These are phyloP conservation scores for Penicillium sp. DNA, from an alignment of 2,329 filamentous ascomycete species.

Conservation along the genomic window DNA sequence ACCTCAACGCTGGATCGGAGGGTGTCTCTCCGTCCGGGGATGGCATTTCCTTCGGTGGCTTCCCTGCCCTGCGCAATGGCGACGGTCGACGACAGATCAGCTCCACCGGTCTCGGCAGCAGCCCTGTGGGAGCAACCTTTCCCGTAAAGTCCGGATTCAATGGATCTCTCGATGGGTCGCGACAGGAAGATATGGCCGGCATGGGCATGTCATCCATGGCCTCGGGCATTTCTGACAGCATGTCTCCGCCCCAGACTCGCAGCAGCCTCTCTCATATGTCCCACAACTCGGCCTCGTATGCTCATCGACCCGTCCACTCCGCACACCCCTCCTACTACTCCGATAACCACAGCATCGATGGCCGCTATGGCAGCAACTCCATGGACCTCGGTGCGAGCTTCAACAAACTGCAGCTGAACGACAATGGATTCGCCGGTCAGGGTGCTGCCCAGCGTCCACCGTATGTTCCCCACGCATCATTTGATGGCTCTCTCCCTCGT, in stretches of 20 bases:
- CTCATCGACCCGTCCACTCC: constrained; percentile 35
- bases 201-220: constrained; percentile 31
- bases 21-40: constrained; percentile 35
- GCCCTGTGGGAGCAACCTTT: constrained; percentile 30
- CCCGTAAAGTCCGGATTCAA: constrained; percentile 30
- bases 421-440: constrained; percentile 34
- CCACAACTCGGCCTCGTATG: constrained; percentile 34
- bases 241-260: constrained; percentile 25
- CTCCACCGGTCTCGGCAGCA: constrained; percentile 30
- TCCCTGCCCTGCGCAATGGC: constrained; percentile 31
- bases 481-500: constrained; percentile 46
- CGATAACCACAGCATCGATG: constrained; percentile 34
- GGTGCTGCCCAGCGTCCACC: constrained; percentile 24
- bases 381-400: constrained; percentile 32
- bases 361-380: constrained; percentile 26
- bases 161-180: constrained; percentile 27
- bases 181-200: constrained; percentile 28
- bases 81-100: constrained; percentile 34
- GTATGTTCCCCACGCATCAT: constrained; percentile 34
- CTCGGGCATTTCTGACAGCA: constrained; percentile 27
- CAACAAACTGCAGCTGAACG: constrained; percentile 35
- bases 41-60: constrained; percentile 28
- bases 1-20: constrained; percentile 32
- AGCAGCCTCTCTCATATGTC: constrained; percentile 32
- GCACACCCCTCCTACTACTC: constrained; percentile 40